These are phyloP conservation scores for Syncephalastrum monosporum DNA, from an alignment of 371 early-diverging fungal species.

Conservation along the genomic window DNA sequence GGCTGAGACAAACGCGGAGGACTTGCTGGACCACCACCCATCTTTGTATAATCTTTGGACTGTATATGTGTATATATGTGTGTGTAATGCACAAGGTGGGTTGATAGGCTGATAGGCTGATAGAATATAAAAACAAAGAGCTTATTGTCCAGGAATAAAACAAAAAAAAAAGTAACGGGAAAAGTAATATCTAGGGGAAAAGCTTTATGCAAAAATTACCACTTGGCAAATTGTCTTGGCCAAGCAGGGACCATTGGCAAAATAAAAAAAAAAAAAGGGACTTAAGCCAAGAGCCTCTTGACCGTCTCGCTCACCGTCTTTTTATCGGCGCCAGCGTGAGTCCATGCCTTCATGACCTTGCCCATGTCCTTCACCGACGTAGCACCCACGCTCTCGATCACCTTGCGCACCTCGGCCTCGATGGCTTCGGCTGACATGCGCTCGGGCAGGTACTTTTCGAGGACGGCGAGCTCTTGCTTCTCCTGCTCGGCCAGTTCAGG, in stretches of 20 bases:
- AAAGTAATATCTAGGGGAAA: background rate
- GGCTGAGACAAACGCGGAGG: background rate
- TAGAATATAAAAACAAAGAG: too few species aligned
- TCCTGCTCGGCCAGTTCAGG: conserved; percentile 69
- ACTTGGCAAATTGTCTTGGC: conserved; percentile 9
- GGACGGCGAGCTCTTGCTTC: conserved; percentile 55
- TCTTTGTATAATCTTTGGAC: background rate
- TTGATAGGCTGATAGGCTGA: too few species aligned
- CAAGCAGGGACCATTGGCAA: too few species aligned
- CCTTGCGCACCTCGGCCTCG: conserved; percentile 50
- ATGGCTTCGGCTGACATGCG: conserved; percentile 70
- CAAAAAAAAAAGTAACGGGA: background rate
- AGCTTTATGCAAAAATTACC: background rate
- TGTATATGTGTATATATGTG: too few species aligned
- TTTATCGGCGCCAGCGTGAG: conserved; percentile 62
- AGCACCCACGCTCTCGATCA: conserved; percentile 57
- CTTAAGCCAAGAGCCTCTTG: conserved; percentile 42
- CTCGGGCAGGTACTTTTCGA: conserved; percentile 67
- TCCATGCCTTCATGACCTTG: conserved; percentile 75
- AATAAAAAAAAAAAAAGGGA: too few species aligned
- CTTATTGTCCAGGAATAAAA: conserved; percentile 1
- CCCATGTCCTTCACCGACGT: conserved; percentile 67
- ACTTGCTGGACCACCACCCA: conserved; percentile 11
- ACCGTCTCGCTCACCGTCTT: conserved; percentile 64
- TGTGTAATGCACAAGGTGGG: too few species aligned